Percentiles rank a stretch among this genome's conserved stretches.
Conservation (phyloP, 1,139 yeast species). For the Saccharomyces hybrid region DNA sequence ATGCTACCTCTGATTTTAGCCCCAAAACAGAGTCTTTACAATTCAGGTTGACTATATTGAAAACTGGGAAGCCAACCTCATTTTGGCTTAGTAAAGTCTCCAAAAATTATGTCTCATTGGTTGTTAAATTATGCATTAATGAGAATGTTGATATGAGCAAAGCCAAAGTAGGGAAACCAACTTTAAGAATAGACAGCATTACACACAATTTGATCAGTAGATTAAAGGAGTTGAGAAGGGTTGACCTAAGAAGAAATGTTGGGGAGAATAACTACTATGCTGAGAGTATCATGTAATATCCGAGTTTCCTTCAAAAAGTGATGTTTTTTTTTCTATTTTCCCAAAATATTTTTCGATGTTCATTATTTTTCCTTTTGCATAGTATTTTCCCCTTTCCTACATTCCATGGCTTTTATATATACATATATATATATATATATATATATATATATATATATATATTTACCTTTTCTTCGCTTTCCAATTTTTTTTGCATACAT, state of each 20-base stretch:
- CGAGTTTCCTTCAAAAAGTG: background rate
- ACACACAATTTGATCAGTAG: slow-evolving; percentile 2
- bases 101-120: slow-evolving; percentile 14
- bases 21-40: slow-evolving; percentile 7
- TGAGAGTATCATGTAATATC: background rate
- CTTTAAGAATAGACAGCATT: slow-evolving; percentile 1
- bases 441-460: background rate
- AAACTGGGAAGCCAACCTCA: slow-evolving; percentile 15
- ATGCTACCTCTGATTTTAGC: slow-evolving; percentile 3
- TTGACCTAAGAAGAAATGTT: slow-evolving; percentile 25
- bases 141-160: slow-evolving; percentile 7
- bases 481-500: background rate
- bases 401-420: background rate
- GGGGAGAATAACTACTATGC: slow-evolving; percentile 24
- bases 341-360: background rate
- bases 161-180: slow-evolving; percentile 3
- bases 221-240: slow-evolving; percentile 15
- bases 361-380: background rate
- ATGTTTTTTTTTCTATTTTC: slow-evolving; percentile 2
- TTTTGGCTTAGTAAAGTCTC: slow-evolving; percentile 12
- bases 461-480: background rate
- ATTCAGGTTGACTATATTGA: slow-evolving; percentile 19
- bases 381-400: background rate
- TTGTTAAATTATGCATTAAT: slow-evolving; percentile 13
- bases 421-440: background rate